A percentile compares a stretch with the other conserved stretches of the same genome.
Evolutionary conservation across 2,329 filamentous ascomycete species (phyloP).

Genomic region (Penicillium sp.): DNA sequence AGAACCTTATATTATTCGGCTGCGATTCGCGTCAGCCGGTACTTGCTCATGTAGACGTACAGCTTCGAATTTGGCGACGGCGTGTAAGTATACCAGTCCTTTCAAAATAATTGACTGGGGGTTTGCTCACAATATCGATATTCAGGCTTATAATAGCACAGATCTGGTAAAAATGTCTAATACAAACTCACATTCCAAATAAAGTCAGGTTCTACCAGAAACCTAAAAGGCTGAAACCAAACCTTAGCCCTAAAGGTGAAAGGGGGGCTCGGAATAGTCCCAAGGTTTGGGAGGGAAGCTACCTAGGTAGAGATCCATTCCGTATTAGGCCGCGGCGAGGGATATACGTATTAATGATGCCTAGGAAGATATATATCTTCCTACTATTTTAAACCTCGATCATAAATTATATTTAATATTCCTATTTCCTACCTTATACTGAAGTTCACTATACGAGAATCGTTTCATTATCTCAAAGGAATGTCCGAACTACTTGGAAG

Average conservation of each 20-base stretch:
- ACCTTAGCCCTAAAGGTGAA: not conserved
- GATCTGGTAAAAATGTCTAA: too few relatives aligned
- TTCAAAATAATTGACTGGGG: too few relatives aligned
- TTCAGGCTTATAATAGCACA: too few relatives aligned
- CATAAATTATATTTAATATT: not conserved
- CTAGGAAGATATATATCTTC: not conserved
- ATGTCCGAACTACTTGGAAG: constrained; percentile 8
- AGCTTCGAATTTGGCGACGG: too few relatives aligned
- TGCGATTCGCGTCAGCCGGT: too few relatives aligned
- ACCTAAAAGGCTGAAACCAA: too few relatives aligned
- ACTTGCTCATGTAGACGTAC: too few relatives aligned
- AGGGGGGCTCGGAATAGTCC: not conserved
- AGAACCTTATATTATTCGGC: too few relatives aligned
- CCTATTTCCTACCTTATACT: not conserved
- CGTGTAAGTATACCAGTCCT: too few relatives aligned
- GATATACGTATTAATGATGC: not conserved
- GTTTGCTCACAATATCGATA: too few relatives aligned
- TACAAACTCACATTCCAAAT: too few relatives aligned
- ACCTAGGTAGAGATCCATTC: not conserved
- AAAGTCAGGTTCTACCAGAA: too few relatives aligned
- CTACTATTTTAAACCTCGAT: constrained; percentile 1
- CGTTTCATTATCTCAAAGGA: constrained; percentile 2
- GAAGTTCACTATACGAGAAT: constrained; percentile 3
- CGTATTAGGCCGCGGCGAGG: not conserved
- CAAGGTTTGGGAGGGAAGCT: constrained; percentile 1